Evolutionary conservation across 306 rosid genomes (phyloP).

Genomic region (Rosa rugosa): DNA sequence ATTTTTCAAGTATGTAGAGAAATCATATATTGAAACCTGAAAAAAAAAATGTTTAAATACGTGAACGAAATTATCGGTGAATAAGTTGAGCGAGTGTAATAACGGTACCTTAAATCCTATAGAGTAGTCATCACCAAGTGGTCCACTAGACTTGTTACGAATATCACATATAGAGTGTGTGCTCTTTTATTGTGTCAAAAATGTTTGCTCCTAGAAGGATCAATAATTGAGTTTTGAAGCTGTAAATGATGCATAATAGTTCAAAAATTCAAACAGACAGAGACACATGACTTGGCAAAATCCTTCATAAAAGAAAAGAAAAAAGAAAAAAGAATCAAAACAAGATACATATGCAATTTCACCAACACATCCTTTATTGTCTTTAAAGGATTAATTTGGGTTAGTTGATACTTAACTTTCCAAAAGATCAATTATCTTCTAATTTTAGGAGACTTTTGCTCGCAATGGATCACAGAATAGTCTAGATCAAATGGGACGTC

Average conservation of each 20-base stretch:
- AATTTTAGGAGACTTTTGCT: not conserved
- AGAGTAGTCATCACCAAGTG: not conserved
- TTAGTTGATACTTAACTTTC: constrained; percentile 10
- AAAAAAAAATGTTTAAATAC: too few species aligned
- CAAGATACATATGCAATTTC: not conserved
- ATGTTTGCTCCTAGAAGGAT: not conserved
- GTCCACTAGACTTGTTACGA: not conserved
- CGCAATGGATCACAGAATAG: too few species aligned
- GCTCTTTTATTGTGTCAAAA: not conserved
- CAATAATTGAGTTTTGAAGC: not conserved
- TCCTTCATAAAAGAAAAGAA: not conserved
- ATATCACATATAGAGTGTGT: not conserved
- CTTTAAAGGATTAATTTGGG: not conserved
- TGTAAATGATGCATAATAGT: not conserved
- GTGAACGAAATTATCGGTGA: too few species aligned
- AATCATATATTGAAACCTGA: too few species aligned
- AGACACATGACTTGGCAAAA: not conserved
- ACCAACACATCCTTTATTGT: not conserved
- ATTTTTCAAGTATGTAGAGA: too few species aligned
- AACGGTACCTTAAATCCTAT: not conserved
- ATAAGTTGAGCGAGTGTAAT: not conserved
- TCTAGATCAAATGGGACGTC: not conserved
- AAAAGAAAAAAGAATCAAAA: not conserved
- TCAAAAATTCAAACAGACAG: not conserved
- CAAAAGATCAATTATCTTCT: not conserved